Evolutionary conservation across 805 yeast genomes (phyloP).

Genomic region (Suhomyces sp.): DNA sequence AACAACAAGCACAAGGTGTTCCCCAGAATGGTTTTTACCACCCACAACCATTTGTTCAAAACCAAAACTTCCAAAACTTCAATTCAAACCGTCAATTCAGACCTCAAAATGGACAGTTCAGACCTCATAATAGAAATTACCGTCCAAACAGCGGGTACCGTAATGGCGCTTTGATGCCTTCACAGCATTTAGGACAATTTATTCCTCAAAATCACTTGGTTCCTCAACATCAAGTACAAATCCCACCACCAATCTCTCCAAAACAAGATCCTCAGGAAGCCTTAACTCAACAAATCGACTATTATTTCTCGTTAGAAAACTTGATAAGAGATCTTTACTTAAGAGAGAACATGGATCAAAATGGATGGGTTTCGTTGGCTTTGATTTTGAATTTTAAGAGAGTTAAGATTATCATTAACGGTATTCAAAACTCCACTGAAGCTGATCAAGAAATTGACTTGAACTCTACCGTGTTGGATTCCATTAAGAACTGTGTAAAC

Average conservation of each 20-base stretch:
- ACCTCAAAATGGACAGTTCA: slow-evolving; percentile 18
- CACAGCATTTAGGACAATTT: too few species aligned
- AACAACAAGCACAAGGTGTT: slow-evolving; percentile 16
- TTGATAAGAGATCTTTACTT: slow-evolving; percentile 80
- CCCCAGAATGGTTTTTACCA: slow-evolving; percentile 28
- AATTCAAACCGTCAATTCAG: slow-evolving; percentile 30
- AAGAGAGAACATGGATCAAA: slow-evolving; percentile 74
- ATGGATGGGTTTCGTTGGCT: slow-evolving; percentile 68
- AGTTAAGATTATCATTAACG: slow-evolving; percentile 54
- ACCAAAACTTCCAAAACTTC: slow-evolving; percentile 23
- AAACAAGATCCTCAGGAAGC: slow-evolving; percentile 47
- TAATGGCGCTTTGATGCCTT: too few species aligned
- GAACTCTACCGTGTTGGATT: slow-evolving; percentile 45
- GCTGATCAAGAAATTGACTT: slow-evolving; percentile 22
- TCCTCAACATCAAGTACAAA: slow-evolving; percentile 27
- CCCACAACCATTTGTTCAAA: slow-evolving; percentile 30
- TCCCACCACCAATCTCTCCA: slow-evolving; percentile 49
- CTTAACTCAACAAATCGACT: slow-evolving; percentile 68
- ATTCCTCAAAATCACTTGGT: slow-evolving; percentile 16
- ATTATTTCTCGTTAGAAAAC: slow-evolving; percentile 87
- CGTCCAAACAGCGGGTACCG: slow-evolving; percentile 19
- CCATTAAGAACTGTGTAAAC: slow-evolving; percentile 53
- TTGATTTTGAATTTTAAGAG: slow-evolving; percentile 73
- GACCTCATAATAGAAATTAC: slow-evolving; percentile 18
- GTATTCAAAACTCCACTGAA: slow-evolving; percentile 35